Conservation (phyloP, 2,329 filamentous ascomycete genomes). For the Curvularia sp. region DNA sequence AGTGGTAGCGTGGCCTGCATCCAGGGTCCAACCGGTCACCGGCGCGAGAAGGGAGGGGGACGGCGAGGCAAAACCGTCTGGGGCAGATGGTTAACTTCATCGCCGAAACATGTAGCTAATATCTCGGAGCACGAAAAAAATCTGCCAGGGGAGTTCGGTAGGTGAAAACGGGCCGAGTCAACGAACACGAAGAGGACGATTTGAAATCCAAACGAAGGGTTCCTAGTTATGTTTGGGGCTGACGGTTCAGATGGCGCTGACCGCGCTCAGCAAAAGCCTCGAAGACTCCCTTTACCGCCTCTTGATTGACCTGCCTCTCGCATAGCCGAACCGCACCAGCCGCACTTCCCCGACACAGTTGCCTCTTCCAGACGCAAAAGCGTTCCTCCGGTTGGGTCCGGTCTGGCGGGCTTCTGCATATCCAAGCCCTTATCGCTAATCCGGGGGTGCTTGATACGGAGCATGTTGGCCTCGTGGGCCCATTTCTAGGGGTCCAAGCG, state of each 20-base stretch:
- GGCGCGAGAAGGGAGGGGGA: background rate
- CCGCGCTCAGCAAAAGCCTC: background rate
- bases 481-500: background rate
- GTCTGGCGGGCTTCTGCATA: background rate
- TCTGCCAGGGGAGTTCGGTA: background rate
- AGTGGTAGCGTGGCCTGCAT: conserved; percentile 3
- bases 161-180: background rate
- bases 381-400: conserved; percentile 5
- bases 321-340: conserved; percentile 4
- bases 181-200: background rate
- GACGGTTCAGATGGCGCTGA: background rate
- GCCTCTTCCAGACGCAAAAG: background rate
- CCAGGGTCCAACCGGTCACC: conserved; percentile 14
- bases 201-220: background rate
- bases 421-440: conserved; percentile 9
- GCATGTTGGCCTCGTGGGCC: background rate
- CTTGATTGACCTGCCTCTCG: background rate
- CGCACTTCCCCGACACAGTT: conserved; percentile 2
- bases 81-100: background rate
- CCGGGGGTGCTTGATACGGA: conserved; percentile 5
- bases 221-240: background rate
- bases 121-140: background rate
- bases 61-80: background rate
- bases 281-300: conserved; percentile 1
- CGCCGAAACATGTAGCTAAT: background rate